Evolutionary conservation across 106 monocot species (phyloP).

Genomic region (Narthecium ossifragum): DNA sequence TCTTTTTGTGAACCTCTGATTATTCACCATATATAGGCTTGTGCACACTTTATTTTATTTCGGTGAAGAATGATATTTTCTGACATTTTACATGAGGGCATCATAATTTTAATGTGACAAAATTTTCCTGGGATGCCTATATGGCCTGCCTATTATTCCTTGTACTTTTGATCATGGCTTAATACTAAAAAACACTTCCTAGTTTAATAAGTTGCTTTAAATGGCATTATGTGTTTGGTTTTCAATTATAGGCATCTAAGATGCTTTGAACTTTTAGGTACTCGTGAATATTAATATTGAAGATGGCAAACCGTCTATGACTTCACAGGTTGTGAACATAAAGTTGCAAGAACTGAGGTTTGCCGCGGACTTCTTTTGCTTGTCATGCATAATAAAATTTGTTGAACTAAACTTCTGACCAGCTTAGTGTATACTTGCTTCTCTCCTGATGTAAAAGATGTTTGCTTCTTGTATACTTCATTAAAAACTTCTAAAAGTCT

Average conservation of each 20-base stretch:
- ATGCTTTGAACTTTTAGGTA: conserved; percentile 40
- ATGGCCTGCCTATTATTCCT: no score
- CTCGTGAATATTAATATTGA: conserved; percentile 37
- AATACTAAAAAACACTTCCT: no score
- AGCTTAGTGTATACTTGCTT: not conserved
- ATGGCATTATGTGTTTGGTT: not conserved
- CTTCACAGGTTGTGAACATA: conserved; percentile 73
- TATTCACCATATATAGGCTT: no score
- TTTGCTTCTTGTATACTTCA: not conserved
- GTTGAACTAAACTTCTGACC: no score
- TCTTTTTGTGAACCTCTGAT: no score
- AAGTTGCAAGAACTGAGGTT: conserved; percentile 91
- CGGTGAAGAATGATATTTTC: no score
- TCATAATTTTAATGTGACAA: not conserved
- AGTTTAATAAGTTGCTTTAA: not conserved
- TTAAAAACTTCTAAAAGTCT: not conserved
- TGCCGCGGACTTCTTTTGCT: conserved; percentile 7
- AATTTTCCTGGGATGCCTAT: not conserved
- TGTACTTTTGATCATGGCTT: no score
- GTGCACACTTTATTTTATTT: no score
- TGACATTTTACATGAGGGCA: no score
- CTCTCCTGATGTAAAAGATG: not conserved
- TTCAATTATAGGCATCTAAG: not conserved
- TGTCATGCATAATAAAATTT: not conserved
- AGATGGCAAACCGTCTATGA: conserved; percentile 50